phyloP scores from a whole-genome alignment of 306 rosid species.

The Sicyos edulis region DNA sequence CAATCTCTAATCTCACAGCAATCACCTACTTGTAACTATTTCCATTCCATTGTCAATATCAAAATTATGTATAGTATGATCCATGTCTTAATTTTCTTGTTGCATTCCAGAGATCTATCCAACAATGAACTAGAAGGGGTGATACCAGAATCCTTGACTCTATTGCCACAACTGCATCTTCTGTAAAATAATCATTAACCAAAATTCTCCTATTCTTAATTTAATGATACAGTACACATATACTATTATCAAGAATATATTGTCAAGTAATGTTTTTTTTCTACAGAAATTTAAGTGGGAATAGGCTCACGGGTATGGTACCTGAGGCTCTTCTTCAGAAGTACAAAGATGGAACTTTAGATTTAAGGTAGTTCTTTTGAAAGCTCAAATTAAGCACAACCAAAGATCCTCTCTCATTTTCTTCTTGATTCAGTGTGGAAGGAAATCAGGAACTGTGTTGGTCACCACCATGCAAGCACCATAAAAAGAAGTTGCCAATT shows the following conservation, averaged over 20 bases:
- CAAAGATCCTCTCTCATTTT: background rate
- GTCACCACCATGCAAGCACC: constrained; percentile 9
- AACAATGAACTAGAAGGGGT: constrained; percentile 29
- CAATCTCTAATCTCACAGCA: too few relatives aligned
- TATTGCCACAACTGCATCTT: constrained; percentile 8
- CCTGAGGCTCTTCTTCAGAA: constrained; percentile 21
- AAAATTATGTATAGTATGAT: too few relatives aligned
- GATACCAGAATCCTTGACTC: constrained; percentile 28
- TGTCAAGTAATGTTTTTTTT: too few relatives aligned
- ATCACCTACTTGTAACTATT: too few relatives aligned
- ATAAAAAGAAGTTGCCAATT: background rate
- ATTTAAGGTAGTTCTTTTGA: background rate
- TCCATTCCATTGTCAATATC: too few relatives aligned
- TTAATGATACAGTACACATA: too few relatives aligned
- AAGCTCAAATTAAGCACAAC: background rate
- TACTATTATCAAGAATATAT: background rate
- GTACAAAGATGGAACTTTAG: background rate
- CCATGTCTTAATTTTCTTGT: too few relatives aligned
- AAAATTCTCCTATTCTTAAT: too few relatives aligned
- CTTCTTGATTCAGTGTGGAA: background rate
- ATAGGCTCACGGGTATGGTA: constrained; percentile 15
- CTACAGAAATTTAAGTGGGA: background rate
- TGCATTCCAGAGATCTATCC: background rate
- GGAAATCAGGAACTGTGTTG: background rate
- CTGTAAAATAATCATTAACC: constrained; percentile 14